These are phyloP conservation scores for Pythium aquatile DNA, from an alignment of 352 stramenopile genomes.

Conservation along the genomic window DNA sequence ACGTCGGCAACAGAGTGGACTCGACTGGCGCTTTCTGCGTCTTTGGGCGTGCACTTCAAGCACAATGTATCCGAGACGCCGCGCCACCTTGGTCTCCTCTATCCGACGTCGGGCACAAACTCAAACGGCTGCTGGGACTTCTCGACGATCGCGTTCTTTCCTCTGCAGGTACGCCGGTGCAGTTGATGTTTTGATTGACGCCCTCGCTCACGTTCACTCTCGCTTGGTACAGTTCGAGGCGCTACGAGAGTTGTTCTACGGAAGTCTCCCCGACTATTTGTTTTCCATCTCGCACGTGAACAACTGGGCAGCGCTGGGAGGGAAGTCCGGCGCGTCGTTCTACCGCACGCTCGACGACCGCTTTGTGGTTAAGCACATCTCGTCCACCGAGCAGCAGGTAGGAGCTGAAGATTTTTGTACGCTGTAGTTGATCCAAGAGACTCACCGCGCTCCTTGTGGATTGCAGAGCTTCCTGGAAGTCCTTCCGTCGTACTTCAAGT, in stretches of 20 bases:
- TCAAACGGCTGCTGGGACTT: conserved; percentile 60
- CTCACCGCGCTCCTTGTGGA: conserved; percentile 20
- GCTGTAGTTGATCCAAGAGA: neutral
- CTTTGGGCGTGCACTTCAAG: conserved; percentile 64
- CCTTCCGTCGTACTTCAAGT: conserved; percentile 94
- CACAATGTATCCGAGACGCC: conserved; percentile 53
- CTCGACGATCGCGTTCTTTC: conserved; percentile 69
- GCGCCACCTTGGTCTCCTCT: conserved; percentile 57
- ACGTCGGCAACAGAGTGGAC: conserved; percentile 61
- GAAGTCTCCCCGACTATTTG: conserved; percentile 59
- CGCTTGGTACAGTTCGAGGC: conserved; percentile 81
- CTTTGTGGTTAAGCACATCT: conserved; percentile 99
- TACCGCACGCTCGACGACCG: conserved; percentile 94
- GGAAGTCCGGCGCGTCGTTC: conserved; percentile 97
- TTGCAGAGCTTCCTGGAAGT: conserved; percentile 79
- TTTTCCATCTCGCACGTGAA: conserved; percentile 81
- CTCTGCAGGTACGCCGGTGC: conserved; percentile 55
- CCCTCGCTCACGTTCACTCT: neutral
- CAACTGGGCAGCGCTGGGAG: conserved; percentile 93
- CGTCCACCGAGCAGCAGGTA: conserved; percentile 97
- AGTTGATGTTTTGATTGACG: neutral
- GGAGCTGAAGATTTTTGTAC: neutral
- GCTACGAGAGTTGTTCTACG: conserved; percentile 90
- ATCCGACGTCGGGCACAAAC: conserved; percentile 28
- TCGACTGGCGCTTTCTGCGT: conserved; percentile 51